Conservation (phyloP, 257 asterid species). For the Linaria vulgaris region DNA sequence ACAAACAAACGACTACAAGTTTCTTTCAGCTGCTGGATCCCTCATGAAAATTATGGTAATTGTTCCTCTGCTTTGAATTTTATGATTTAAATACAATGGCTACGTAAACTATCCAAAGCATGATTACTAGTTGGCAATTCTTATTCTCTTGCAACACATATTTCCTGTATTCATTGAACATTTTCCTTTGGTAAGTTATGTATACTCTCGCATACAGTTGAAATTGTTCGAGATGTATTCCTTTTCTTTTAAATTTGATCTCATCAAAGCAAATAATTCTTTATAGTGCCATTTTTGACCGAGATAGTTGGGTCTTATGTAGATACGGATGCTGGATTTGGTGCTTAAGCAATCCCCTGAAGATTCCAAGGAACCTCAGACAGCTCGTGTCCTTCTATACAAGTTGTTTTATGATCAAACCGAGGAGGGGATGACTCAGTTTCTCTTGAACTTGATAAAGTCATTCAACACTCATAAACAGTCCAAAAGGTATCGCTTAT, state of each 20-base stretch:
- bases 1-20: conserved; percentile 75
- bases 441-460: conserved; percentile 79
- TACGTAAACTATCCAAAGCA: conserved; percentile 4
- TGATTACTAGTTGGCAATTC: conserved; percentile 2
- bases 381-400: conserved; percentile 88
- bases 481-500: conserved; percentile 65
- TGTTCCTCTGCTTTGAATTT: conserved; percentile 23
- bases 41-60: conserved; percentile 84
- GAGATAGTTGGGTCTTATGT: conserved; percentile 35
- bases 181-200: conserved; percentile 17
- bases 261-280: conserved; percentile 20
- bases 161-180: conserved; percentile 8
- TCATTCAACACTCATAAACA: conserved; percentile 87
- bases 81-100: conserved; percentile 18
- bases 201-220: conserved; percentile 9
- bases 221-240: conserved; percentile 12
- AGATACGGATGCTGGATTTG: conserved; percentile 91
- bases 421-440: conserved; percentile 91
- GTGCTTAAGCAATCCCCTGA: conserved; percentile 75
- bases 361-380: conserved; percentile 87
- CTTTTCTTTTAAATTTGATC: not conserved
- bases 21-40: conserved; percentile 92
- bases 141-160: conserved; percentile 1
- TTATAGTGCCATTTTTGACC: conserved; percentile 34
- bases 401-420: conserved; percentile 98